Evolutionary conservation across 2,329 filamentous ascomycete genomes (phyloP), one percentile per base, ranked within the genome.

Genomic region (Ceratocystis huliohia): DNA sequence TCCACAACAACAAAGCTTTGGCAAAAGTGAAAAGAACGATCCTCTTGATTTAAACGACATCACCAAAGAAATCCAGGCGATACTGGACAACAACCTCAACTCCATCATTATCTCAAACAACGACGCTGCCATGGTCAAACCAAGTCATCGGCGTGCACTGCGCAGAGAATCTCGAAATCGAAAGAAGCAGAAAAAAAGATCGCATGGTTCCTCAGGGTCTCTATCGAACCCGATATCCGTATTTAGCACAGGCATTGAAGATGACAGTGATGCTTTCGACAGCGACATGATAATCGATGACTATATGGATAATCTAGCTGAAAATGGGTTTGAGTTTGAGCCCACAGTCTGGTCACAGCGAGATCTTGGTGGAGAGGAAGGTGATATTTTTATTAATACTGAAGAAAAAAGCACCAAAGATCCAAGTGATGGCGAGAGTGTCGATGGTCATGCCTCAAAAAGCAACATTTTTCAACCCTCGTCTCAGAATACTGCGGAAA

Each of bases 241-340:
- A 64, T 61, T 61, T 17, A 61, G 50, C 50, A 22, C 22, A 4
- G 20, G 45, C 56, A 33, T 30, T 5, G 61, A 64, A 37, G 8
- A 63, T 5, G 33, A 22, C 46, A 63, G 67, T 17, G 50, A 22
- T 30, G 37, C 64, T 17, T 62, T 61, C 28, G 66, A 63, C 15
- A 53, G 45, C 10, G 48, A 66, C 20, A 10, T 37, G 4, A 64
- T 65, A 4, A 30, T 65, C 20, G 53, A 64, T 1, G 88, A 92
- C 71, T 91, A 91, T 70, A 86, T 90, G 71, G 80, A 82, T 56
- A 89, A 91, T 69, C 79, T 89, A 71, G 75, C 75, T 20, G 78
- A 78, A 1, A 78, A 80, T 61, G 78, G 77, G 30, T 75, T 77
- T 70, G 80, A 83, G 7, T 87, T 28, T 73, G 88, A 37, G 77